Evolutionary conservation across 306 rosid species (phyloP), one percentile per base, ranked within the genome.

Genomic region (Prunus mume): DNA sequence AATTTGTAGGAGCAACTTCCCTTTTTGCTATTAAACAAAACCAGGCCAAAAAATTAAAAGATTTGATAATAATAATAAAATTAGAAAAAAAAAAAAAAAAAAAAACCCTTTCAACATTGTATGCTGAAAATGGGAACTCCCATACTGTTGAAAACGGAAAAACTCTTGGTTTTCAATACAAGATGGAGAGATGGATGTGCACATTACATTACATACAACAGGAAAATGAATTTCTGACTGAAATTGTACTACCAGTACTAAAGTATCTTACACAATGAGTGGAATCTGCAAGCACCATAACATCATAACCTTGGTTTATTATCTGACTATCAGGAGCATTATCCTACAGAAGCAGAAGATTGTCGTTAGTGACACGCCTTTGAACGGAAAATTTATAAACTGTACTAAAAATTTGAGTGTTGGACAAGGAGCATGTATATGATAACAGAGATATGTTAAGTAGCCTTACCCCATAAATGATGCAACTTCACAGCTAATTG

Each of bases 401-500:
- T 72, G 46, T 7, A 27, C 45, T 30, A 58, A 27, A 47, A 46
- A 17, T 45, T 7, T 0, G 12, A 60, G 58, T 18, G 46, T 24
- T 15, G 14, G 28, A 43, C 38, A 54, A 20, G 17, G 67, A 41
- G 15, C n/a, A 56, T 9, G 56, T 22, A 11, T 20, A 20, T 3
- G 8, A 28, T 34, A 20, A 7, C 43, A 28, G 69, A 43, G 25
- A 60, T 38, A 24, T 20, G 66, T 17, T 22, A 9, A 54, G 65
- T 11, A 75, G n/a, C 22, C 77, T 83, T 86, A 87, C 87, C 91
- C 96, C 93, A 93, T 73, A 84, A 10, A 60, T 89, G 87, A 68
- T 90, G 89, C 81, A 93, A 78, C 66, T 89, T 87, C 76, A 81
- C 78, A 49, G 87, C 92, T 79, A 93, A 64, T 50, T 89, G 90